Percentiles rank a stretch among this genome's conserved stretches.
These are phyloP conservation scores for Sporisorium reilianum DNA, from an alignment of 1,284 basidiomycete species.

Conservation along the genomic window DNA sequence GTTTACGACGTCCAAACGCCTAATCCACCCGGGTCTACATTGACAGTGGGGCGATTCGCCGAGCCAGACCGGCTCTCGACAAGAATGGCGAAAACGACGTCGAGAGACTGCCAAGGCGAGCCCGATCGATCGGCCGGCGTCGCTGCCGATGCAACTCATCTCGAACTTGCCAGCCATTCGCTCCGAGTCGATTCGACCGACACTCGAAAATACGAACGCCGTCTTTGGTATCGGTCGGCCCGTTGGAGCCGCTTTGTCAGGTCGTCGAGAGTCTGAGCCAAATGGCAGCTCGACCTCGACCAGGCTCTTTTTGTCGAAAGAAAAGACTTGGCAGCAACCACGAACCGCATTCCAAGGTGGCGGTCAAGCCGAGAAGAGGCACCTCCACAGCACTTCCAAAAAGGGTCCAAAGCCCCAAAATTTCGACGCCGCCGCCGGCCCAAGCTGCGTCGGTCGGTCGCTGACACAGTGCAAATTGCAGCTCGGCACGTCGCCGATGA, in stretches of 20 bases:
- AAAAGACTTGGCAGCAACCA: not conserved
- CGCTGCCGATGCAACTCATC: not conserved
- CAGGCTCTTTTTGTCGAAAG: not conserved
- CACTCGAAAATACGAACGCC: not conserved
- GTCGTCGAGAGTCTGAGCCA: not conserved
- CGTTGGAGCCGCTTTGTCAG: not conserved
- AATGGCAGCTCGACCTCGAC: not conserved
- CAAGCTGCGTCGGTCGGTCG: not conserved
- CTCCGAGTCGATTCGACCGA: not conserved
- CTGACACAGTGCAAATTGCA: not conserved
- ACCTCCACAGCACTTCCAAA: not conserved
- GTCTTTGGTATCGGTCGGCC: not conserved
- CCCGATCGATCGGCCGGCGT: not conserved
- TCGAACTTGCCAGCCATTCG: not conserved
- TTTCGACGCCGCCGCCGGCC: not conserved
- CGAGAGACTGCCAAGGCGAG: not conserved
- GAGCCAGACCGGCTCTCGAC: not conserved
- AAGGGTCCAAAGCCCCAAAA: not conserved
- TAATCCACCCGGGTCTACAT: too few species aligned
- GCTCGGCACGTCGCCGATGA: not conserved
- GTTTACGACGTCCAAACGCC: too few species aligned
- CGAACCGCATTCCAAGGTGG: not conserved
- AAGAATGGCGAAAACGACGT: not conserved
- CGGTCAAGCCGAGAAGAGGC: not conserved
- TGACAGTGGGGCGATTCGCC: too few species aligned